Evolutionary conservation across 352 stramenopile genomes (phyloP).

Genomic region (Phytophthora brassicae): DNA sequence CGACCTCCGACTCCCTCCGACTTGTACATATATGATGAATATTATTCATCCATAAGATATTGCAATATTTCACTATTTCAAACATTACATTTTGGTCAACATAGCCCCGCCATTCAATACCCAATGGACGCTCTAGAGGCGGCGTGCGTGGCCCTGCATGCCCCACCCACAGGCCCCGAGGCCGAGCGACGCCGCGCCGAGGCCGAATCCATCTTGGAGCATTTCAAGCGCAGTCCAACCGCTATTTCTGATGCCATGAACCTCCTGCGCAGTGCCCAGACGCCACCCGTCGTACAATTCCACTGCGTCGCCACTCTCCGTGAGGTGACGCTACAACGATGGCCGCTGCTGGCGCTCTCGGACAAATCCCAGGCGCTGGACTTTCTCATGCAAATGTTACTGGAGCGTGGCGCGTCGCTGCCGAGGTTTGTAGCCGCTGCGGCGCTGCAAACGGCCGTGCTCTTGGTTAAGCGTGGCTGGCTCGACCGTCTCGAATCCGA

Average conservation of each 20-base stretch:
- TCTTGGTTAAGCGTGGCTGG: conserved; percentile 84
- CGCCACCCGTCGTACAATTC: conserved; percentile 70
- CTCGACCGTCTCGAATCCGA: conserved; percentile 61
- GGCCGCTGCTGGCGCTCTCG: conserved; percentile 43
- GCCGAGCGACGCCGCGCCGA: conserved; percentile 55
- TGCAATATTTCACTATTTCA: background rate
- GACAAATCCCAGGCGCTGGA: conserved; percentile 66
- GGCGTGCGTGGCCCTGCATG: conserved; percentile 69
- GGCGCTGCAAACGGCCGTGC: conserved; percentile 69
- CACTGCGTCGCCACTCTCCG: conserved; percentile 78
- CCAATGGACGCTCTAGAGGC: conserved; percentile 65
- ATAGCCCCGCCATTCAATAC: background rate
- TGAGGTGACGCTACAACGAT: conserved; percentile 74
- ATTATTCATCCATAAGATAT: too few species aligned
- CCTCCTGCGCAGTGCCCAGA: conserved; percentile 39
- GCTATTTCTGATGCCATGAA: conserved; percentile 62
- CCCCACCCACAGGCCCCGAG: conserved; percentile 51
- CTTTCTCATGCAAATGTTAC: conserved; percentile 82
- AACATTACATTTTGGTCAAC: background rate
- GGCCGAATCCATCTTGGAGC: conserved; percentile 64
- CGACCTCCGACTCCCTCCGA: too few species aligned
- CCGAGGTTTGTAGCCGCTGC: conserved; percentile 60
- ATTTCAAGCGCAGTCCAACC: conserved; percentile 82
- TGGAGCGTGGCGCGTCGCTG: conserved; percentile 51
- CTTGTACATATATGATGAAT: too few species aligned